Percentiles rank a stretch among this genome's conserved stretches.
phyloP scores from a whole-genome alignment of 805 yeast genomes.

The Lipomyces anomalus region DNA sequence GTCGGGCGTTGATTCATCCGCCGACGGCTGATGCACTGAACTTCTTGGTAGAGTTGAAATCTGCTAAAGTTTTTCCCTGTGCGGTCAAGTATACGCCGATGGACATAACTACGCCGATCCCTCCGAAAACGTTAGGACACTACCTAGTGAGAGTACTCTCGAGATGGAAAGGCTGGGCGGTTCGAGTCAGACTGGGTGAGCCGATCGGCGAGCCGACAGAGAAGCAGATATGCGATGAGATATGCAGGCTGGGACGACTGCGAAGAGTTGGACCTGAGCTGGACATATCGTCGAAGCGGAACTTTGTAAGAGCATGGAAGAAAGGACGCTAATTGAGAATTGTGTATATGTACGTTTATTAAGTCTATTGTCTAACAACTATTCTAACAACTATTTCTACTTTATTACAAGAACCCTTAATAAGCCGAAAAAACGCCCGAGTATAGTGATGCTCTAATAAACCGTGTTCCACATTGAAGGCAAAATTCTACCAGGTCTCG shows the following conservation, averaged over 20 bases:
- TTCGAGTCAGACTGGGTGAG: constrained; percentile 29
- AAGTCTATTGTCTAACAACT: too few relatives aligned
- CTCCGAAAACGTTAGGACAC: constrained; percentile 22
- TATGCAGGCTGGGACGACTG: constrained; percentile 41
- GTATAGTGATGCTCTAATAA: too few relatives aligned
- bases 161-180: constrained; percentile 27
- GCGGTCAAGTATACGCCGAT: constrained; percentile 34
- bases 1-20: constrained; percentile 63
- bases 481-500: constrained; percentile 20
- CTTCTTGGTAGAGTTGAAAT: too few relatives aligned
- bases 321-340: constrained; percentile 26
- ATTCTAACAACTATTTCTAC: not conserved
- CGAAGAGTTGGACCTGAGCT: constrained; percentile 45
- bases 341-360: too few relatives aligned
- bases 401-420: too few relatives aligned
- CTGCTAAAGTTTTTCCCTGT: constrained; percentile 27
- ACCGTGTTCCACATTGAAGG: too few relatives aligned
- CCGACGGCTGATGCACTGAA: too few relatives aligned
- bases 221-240: constrained; percentile 19
- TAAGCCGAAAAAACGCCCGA: too few relatives aligned
- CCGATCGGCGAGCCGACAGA: constrained; percentile 23
- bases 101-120: constrained; percentile 34
- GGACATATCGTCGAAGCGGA: constrained; percentile 39
- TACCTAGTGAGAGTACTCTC: constrained; percentile 28
- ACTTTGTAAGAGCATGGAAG: constrained; percentile 38